These are phyloP conservation scores for Lasiosphaeris hirsuta DNA, from an alignment of 495 filamentous ascomycete genomes.

Conservation along the genomic window DNA sequence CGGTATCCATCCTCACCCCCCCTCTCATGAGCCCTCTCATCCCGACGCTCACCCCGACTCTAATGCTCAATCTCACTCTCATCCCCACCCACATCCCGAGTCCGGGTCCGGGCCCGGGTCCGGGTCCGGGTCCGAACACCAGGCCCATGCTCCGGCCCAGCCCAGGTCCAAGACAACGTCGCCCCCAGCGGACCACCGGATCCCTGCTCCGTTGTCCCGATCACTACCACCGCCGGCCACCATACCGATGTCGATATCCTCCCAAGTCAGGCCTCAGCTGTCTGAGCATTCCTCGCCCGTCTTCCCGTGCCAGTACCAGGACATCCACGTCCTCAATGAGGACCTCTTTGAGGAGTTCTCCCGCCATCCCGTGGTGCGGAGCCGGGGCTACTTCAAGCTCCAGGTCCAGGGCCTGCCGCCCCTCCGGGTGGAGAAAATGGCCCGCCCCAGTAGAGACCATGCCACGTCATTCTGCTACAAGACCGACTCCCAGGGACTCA, in stretches of 20 bases:
- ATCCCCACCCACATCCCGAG: too few relatives aligned
- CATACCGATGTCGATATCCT: background rate
- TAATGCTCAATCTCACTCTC: too few relatives aligned
- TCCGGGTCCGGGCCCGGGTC: too few relatives aligned
- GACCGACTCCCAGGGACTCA: conserved; percentile 20
- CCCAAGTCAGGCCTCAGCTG: conserved; percentile 4
- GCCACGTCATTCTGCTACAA: conserved; percentile 30
- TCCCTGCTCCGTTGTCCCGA: background rate
- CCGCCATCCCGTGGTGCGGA: conserved; percentile 23
- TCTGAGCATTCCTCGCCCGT: conserved; percentile 21
- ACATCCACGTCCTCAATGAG: conserved; percentile 30
- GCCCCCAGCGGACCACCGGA: too few relatives aligned
- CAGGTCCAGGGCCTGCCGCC: conserved; percentile 26
- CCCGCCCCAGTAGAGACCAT: conserved; percentile 25
- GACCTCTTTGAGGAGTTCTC: conserved; percentile 30
- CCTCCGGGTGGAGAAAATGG: conserved; percentile 21
- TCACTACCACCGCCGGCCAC: background rate
- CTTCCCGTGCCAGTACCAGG: conserved; percentile 30
- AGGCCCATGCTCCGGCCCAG: background rate
- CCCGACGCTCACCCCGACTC: too few relatives aligned
- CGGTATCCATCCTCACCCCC: background rate
- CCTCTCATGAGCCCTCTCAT: too few relatives aligned
- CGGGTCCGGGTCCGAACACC: background rate
- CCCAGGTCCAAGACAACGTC: background rate
- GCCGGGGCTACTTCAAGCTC: conserved; percentile 33